phyloP scores from a whole-genome alignment of 2,329 filamentous ascomycete genomes.

The Lecanicillium sp. region DNA sequence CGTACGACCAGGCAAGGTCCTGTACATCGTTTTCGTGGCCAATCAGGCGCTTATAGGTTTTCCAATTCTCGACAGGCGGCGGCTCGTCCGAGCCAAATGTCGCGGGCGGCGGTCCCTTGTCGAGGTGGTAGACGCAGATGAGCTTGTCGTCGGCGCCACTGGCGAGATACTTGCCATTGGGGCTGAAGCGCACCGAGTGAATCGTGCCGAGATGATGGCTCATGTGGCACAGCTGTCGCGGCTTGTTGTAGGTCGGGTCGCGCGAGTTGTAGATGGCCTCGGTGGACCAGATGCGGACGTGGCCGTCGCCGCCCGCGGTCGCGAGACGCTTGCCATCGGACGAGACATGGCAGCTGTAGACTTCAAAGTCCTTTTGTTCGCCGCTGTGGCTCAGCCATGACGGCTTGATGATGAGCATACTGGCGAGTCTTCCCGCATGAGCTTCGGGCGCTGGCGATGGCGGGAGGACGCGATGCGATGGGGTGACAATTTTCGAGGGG shows the following conservation, averaged over 20 bases:
- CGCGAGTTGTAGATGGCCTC: conserved; percentile 82
- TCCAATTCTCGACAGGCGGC: conserved; percentile 95
- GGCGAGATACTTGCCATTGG: conserved; percentile 89
- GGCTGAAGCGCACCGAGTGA: conserved; percentile 93
- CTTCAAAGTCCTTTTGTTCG: conserved; percentile 96
- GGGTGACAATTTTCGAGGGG: background rate
- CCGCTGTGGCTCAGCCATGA: conserved; percentile 94
- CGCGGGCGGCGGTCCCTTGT: conserved; percentile 71
- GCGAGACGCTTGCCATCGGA: conserved; percentile 88
- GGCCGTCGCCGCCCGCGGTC: conserved; percentile 93
- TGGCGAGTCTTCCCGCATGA: conserved; percentile 16
- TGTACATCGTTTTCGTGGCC: conserved; percentile 99
- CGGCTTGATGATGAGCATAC: conserved; percentile 87
- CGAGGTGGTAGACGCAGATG: conserved; percentile 91
- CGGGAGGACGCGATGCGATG: background rate
- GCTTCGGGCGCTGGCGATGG: conserved; percentile 6
- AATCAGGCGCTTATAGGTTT: conserved; percentile 85
- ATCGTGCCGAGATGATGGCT: conserved; percentile 98
- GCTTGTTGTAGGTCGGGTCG: conserved; percentile 64
- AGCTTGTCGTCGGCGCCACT: conserved; percentile 98
- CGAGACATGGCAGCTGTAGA: conserved; percentile 96
- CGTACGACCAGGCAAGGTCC: conserved; percentile 92
- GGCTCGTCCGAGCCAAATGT: conserved; percentile 88
- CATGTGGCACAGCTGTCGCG: conserved; percentile 94
- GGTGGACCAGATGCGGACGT: conserved; percentile 96